These are phyloP conservation scores for Fusarium redolens DNA, from an alignment of 2,329 filamentous ascomycete genomes.

Conservation along the genomic window DNA sequence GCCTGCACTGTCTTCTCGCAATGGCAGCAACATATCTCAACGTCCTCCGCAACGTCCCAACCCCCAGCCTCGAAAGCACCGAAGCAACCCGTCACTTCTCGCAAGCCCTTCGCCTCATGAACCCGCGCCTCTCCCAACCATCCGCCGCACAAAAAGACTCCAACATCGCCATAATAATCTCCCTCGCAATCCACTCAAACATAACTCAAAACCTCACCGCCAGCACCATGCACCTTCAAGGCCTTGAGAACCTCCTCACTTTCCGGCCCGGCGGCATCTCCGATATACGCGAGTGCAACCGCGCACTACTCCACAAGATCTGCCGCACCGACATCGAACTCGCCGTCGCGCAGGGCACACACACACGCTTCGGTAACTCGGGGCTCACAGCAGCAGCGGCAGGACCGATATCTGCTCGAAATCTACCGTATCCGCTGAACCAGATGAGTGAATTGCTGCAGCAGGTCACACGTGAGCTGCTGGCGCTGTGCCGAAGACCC, in stretches of 20 bases:
- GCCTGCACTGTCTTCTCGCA: slow-evolving; percentile 37
- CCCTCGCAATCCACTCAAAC: slow-evolving; percentile 35
- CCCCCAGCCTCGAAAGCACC: slow-evolving; percentile 28
- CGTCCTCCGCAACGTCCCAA: slow-evolving; percentile 22
- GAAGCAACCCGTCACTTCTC: slow-evolving; percentile 39
- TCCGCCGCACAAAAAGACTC: slow-evolving; percentile 10
- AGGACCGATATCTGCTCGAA: background rate
- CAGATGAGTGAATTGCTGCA: slow-evolving; percentile 3
- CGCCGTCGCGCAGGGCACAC: slow-evolving; percentile 3
- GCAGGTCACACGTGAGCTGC: slow-evolving; percentile 6
- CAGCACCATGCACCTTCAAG: slow-evolving; percentile 25
- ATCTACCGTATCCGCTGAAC: slow-evolving; percentile 6
- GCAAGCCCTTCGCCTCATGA: slow-evolving; percentile 32
- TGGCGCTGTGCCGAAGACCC: slow-evolving; percentile 16
- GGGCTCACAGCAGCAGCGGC: slow-evolving; percentile 11
- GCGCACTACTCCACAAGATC: slow-evolving; percentile 28
- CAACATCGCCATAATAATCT: slow-evolving; percentile 35
- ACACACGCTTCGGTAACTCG: slow-evolving; percentile 22
- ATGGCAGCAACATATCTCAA: slow-evolving; percentile 36
- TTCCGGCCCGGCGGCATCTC: slow-evolving; percentile 11
- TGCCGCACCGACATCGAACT: slow-evolving; percentile 27
- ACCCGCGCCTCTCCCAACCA: slow-evolving; percentile 13
- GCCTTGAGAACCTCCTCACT: slow-evolving; percentile 8
- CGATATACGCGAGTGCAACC: slow-evolving; percentile 15
- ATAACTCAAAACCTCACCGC: slow-evolving; percentile 11